Evolutionary conservation across 2,329 filamentous ascomycete species (phyloP).

Genomic region (Aspergillus versicolor): DNA sequence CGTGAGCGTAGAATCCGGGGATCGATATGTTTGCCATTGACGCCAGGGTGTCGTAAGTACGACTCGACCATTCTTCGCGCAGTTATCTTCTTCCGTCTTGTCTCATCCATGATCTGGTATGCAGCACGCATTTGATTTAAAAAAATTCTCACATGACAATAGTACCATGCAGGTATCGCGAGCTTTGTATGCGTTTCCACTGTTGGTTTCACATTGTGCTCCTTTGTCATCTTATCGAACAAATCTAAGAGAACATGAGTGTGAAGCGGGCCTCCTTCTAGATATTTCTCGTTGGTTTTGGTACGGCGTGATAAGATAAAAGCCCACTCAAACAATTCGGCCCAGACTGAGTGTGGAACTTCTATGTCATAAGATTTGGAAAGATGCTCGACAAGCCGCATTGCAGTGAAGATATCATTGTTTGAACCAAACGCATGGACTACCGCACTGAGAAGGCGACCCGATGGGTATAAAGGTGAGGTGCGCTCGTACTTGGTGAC

Average conservation of each 20-base stretch:
- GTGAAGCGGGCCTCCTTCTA: constrained; percentile 35
- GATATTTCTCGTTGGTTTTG: no score
- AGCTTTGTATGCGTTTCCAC: constrained; percentile 54
- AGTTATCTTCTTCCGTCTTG: constrained; percentile 26
- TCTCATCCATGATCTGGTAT: constrained; percentile 30
- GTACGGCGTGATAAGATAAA: constrained; percentile 53
- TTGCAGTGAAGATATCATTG: constrained; percentile 59
- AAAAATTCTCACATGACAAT: constrained; percentile 21
- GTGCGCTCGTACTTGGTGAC: constrained; percentile 44
- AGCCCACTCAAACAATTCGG: constrained; percentile 65
- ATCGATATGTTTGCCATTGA: neutral
- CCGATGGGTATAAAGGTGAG: constrained; percentile 60
- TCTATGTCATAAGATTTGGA: constrained; percentile 59
- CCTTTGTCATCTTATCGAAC: constrained; percentile 59
- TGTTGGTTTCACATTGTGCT: constrained; percentile 56
- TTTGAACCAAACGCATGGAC: constrained; percentile 69
- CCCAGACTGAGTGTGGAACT: constrained; percentile 62
- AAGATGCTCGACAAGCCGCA: constrained; percentile 62
- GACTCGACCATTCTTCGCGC: constrained; percentile 27
- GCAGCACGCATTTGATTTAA: constrained; percentile 28
- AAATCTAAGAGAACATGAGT: constrained; percentile 51
- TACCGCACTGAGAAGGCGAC: constrained; percentile 62
- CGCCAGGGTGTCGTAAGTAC: constrained; percentile 19
- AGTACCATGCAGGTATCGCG: constrained; percentile 28
- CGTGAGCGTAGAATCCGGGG: constrained; percentile 22